phyloP scores from a whole-genome alignment of 2,329 filamentous ascomycete genomes.

The Diaporthe longicolla region DNA sequence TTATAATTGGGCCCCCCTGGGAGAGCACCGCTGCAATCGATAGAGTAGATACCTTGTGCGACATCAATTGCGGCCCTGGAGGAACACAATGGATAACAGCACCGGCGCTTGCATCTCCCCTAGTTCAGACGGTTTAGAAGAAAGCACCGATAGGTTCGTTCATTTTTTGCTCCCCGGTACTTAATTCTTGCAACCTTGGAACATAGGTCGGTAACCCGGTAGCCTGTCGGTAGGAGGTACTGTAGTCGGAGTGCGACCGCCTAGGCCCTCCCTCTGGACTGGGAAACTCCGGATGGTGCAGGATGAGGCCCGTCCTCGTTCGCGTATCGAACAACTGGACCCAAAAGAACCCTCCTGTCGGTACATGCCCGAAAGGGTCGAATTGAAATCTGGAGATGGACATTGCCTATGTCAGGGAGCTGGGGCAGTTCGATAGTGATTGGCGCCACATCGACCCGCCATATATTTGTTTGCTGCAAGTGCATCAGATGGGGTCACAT shows the following conservation, averaged over 20 bases:
- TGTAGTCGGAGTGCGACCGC: background rate
- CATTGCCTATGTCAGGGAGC: conserved; percentile 35
- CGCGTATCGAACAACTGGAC: conserved; percentile 36
- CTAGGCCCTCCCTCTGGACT: conserved; percentile 10
- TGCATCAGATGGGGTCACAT: conserved; percentile 34
- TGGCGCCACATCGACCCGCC: conserved; percentile 34
- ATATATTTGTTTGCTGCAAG: conserved; percentile 37
- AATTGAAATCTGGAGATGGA: conserved; percentile 31
- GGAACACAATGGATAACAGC: conserved; percentile 9
- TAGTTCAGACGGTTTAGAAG: background rate
- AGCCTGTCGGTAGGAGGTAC: background rate
- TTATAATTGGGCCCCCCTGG: conserved; percentile 41
- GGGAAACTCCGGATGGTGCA: conserved; percentile 17
- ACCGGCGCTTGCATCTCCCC: background rate
- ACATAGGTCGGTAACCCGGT: background rate
- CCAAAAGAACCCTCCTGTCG: conserved; percentile 37
- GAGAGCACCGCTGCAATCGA: conserved; percentile 38
- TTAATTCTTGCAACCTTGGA: background rate
- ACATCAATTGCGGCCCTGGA: conserved; percentile 23
- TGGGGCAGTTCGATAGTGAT: conserved; percentile 25
- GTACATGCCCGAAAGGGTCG: conserved; percentile 37
- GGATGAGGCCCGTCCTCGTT: conserved; percentile 33
- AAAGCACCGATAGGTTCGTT: background rate
- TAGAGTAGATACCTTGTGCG: conserved; percentile 27
- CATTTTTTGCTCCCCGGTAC: background rate